Base-by-base conservation (phyloP, 192 early-diverging fungal species). In the Geranomyces michiganensis region DNA sequence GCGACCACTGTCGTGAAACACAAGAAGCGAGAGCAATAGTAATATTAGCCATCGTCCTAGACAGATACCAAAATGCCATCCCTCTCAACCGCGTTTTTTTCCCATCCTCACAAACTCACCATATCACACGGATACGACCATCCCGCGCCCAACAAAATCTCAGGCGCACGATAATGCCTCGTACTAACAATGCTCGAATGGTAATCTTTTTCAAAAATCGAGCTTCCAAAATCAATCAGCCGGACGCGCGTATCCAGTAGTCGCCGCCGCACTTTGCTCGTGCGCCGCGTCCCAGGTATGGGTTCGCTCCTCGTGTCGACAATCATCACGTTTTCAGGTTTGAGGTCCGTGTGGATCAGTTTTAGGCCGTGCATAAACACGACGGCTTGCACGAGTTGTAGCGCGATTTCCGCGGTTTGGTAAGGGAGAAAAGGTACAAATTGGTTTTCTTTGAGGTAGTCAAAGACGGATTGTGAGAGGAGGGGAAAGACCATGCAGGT, bases 401-500 rank as follows among this genome's bases (percentile, higher is more conserved):
- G 77, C 6, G 92, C 92, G 80, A 99, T 91, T 30, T 88, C 77
- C 73, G 91, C 90, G 41, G 97, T 93, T 46, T 99, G 94, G 67
- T 82, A 73, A 21, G 90, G 74, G 43, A 93, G 91, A 74, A 99
- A 96, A 17, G 96, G 95, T 19, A 85, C 80, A 72, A 96, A 97
- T 31, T 88, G 74, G 77, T 95, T 96, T 53, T 90, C 88, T 79
- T 99, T 96, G n/a, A 99, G 76, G 80, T 92, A 99, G 77, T 99
- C 96, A 85, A 94, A 99, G 29, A 97, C 84, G 65, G 89, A 92
- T 43, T 90, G 88, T 9, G 88, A 89, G 14, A 96, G 82, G 49
- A 97, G 85, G 31, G 94, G 93, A 87, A 99, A 99, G 41, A 97
- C 94, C 94, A 99, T 99, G 83, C 96, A 99, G 10, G 92, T 90